phyloP scores from a whole-genome alignment of 2,329 filamentous ascomycete genomes.

The Aspergillus melleus region DNA sequence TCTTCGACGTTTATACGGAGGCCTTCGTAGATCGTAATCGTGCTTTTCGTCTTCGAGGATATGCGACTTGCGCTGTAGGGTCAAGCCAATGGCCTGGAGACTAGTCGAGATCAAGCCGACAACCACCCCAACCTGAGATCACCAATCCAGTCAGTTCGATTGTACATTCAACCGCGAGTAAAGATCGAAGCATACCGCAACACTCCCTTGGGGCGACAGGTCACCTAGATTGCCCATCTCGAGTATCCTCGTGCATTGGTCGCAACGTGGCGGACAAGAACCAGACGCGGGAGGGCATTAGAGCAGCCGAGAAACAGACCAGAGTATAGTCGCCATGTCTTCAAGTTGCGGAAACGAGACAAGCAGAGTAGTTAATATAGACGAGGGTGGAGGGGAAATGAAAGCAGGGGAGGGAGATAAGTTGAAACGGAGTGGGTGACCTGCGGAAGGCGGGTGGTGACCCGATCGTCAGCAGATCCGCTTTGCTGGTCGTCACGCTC shows the following conservation, averaged over 20 bases:
- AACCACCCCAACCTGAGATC: conserved; percentile 76
- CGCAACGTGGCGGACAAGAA: conserved; percentile 16
- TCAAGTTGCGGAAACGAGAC: not conserved
- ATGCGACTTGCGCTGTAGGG: conserved; percentile 95
- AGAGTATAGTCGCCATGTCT: conserved; percentile 11
- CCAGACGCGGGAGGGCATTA: conserved; percentile 15
- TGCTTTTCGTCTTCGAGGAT: conserved; percentile 95
- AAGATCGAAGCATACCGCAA: conserved; percentile 60
- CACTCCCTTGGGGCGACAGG: conserved; percentile 74
- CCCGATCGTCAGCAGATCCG: conserved; percentile 17
- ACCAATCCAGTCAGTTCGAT: conserved; percentile 17
- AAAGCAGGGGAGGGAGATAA: not conserved
- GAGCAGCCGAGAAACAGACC: conserved; percentile 6
- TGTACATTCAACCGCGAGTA: not conserved
- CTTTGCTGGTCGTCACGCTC: not conserved
- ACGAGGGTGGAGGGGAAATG: not conserved
- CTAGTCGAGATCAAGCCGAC: conserved; percentile 92
- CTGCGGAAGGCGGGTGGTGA: conserved; percentile 13
- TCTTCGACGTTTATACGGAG: conserved; percentile 83
- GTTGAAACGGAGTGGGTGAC: conserved; percentile 4
- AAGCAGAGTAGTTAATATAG: not conserved
- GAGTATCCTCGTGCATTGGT: conserved; percentile 37
- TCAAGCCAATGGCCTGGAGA: conserved; percentile 91
- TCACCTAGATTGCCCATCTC: conserved; percentile 71
- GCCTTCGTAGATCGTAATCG: conserved; percentile 72